These are phyloP conservation scores for Brasilioporus rufonigricans DNA, from an alignment of 768 basidiomycete species.

Conservation along the genomic window DNA sequence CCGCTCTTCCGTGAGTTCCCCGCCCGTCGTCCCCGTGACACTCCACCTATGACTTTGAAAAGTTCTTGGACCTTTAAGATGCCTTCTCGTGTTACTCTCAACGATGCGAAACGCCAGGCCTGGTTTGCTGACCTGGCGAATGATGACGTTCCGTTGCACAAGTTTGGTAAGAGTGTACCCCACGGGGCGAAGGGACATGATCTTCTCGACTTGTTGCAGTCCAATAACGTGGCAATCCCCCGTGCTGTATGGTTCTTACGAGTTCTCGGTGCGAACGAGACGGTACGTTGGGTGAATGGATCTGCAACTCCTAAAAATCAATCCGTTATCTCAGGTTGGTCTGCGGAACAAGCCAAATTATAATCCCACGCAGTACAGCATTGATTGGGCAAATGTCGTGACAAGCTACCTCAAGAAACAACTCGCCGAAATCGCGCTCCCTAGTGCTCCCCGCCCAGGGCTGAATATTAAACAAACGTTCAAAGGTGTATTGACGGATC, in stretches of 20 bases:
- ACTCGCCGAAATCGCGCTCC: conserved; percentile 72
- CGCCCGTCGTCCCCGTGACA: neutral
- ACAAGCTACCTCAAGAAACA: conserved; percentile 84
- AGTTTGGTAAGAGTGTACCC: conserved; percentile 81
- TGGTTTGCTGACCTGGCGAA: conserved; percentile 87
- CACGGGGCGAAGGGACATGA: conserved; percentile 86
- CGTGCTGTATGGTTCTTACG: conserved; percentile 87
- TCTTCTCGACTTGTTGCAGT: conserved; percentile 74
- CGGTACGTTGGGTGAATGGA: conserved; percentile 40
- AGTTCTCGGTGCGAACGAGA: conserved; percentile 86
- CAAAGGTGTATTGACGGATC: conserved; percentile 74
- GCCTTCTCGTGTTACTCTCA: conserved; percentile 79
- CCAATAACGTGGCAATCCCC: conserved; percentile 72
- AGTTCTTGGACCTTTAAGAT: conserved; percentile 70
- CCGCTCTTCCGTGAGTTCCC: conserved; percentile 60
- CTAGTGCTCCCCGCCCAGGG: conserved; percentile 72
- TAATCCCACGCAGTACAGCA: conserved; percentile 78
- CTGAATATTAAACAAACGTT: conserved; percentile 83
- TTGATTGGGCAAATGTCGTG: conserved; percentile 82
- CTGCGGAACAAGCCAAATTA: conserved; percentile 76
- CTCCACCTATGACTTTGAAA: neutral
- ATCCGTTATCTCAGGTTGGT: conserved; percentile 49
- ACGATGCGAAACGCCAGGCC: conserved; percentile 71
- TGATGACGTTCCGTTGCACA: conserved; percentile 74
- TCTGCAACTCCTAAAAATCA: neutral